These are phyloP conservation scores for Cordyceps fumosorosea DNA, from an alignment of 2,329 filamentous ascomycete species.

Conservation along the genomic window DNA sequence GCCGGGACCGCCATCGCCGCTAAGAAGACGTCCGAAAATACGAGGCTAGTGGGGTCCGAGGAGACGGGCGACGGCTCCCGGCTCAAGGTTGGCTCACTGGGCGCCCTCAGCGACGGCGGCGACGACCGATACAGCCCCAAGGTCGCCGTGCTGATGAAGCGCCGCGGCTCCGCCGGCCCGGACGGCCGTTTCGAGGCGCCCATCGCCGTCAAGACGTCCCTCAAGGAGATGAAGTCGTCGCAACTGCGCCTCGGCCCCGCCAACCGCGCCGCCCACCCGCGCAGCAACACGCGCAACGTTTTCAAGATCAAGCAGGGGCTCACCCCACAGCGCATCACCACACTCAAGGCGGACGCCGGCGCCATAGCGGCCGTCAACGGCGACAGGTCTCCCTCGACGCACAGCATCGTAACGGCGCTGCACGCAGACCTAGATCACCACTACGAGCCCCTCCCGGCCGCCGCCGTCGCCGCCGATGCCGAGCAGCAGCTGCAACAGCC, in stretches of 20 bases:
- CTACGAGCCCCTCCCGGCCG: conserved; percentile 16
- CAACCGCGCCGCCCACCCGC: conserved; percentile 57
- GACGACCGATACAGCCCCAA: conserved; percentile 38
- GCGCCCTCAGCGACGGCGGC: conserved; percentile 31
- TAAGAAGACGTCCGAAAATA: conserved; percentile 24
- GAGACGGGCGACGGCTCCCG: conserved; percentile 32
- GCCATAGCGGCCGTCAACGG: background rate
- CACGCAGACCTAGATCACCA: conserved; percentile 3
- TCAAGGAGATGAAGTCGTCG: conserved; percentile 56
- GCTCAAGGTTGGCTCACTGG: conserved; percentile 29
- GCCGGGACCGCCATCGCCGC: conserved; percentile 26
- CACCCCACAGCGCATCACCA: conserved; percentile 15
- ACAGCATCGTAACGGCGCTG: conserved; percentile 1
- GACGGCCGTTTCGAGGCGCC: conserved; percentile 44
- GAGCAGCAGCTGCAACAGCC: background rate
- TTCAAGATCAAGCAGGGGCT: conserved; percentile 58
- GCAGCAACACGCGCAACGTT: conserved; percentile 52
- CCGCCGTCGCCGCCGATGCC: background rate
- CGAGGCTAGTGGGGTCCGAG: conserved; percentile 32
- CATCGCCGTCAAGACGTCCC: conserved; percentile 52
- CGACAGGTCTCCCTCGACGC: background rate
- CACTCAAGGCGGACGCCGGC: conserved; percentile 13
- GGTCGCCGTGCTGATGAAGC: conserved; percentile 53
- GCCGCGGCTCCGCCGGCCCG: conserved; percentile 47
- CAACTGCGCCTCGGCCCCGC: conserved; percentile 62